A percentile compares a stretch with the other conserved stretches of the same genome.
Conservation (phyloP, 2,329 filamentous ascomycete species). For the Botrytis deweyae region DNA sequence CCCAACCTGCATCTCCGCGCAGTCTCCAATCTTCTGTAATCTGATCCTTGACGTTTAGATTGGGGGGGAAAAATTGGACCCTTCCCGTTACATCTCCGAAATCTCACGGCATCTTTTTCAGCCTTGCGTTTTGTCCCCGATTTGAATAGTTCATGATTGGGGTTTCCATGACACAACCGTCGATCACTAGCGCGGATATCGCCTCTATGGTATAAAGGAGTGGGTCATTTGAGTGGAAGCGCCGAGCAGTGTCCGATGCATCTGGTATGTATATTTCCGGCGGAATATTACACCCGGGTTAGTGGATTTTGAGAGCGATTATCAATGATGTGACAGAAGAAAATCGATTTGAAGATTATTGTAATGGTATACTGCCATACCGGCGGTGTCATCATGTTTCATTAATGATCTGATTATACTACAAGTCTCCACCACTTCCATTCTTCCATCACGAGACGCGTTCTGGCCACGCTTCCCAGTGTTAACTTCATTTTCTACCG, state of each 20-base stretch:
- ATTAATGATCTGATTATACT: background rate
- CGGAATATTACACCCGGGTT: background rate
- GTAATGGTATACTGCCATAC: background rate
- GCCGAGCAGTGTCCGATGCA: background rate
- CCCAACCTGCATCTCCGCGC: background rate
- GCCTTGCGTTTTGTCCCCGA: background rate
- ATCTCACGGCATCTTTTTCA: background rate
- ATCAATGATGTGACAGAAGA: background rate
- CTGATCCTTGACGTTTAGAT: background rate
- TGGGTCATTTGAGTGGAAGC: background rate
- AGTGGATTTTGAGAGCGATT: background rate
- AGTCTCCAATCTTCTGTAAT: background rate
- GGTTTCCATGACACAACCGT: background rate
- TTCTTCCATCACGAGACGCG: background rate
- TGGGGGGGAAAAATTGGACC: background rate
- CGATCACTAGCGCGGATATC: background rate
- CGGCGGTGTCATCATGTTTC: background rate
- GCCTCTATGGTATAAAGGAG: background rate
- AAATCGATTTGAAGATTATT: background rate
- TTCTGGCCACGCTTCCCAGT: background rate
- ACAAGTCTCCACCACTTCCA: background rate
- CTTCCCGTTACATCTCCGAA: background rate
- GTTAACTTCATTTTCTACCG: background rate
- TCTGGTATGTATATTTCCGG: background rate
- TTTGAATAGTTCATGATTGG: background rate